These are phyloP conservation scores for Murraya koenigii DNA, from an alignment of 345 rosid genomes.

Conservation along the genomic window DNA sequence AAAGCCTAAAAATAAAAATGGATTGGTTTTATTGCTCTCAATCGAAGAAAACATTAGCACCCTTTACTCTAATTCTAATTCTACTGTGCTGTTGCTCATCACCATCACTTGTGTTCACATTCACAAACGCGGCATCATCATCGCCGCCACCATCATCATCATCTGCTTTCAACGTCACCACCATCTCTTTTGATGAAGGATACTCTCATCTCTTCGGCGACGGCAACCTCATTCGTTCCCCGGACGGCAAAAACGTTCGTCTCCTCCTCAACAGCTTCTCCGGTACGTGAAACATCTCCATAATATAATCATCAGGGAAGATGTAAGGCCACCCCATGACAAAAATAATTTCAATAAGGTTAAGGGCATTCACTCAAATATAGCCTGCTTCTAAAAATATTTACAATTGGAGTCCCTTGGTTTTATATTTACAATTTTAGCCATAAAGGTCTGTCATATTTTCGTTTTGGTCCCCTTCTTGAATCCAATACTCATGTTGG, in stretches of 20 bases:
- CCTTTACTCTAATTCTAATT: not conserved
- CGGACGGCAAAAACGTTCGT: slow-evolving; percentile 66
- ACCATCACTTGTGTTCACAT: not conserved
- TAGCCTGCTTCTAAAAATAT: too few species aligned
- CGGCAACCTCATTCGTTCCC: slow-evolving; percentile 71
- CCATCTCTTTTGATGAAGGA: slow-evolving; percentile 74
- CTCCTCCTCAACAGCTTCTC: slow-evolving; percentile 83
- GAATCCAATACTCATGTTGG: too few species aligned
- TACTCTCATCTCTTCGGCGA: slow-evolving; percentile 86
- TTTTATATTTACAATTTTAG: too few species aligned
- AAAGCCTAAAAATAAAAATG: slow-evolving; percentile 2
- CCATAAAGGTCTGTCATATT: too few species aligned
- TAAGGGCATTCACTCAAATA: too few species aligned
- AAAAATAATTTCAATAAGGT: too few species aligned
- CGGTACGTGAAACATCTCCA: slow-evolving; percentile 33
- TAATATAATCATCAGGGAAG: too few species aligned
- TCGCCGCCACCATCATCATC: too few species aligned
- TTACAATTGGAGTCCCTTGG: too few species aligned
- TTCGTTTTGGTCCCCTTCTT: too few species aligned
- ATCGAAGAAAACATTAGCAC: not conserved
- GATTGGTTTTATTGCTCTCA: slow-evolving; percentile 5
- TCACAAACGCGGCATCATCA: not conserved
- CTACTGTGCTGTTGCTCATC: not conserved
- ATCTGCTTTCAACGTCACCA: slow-evolving; percentile 42
- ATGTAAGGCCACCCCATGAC: too few species aligned